phyloP scores from a whole-genome alignment of 2,329 filamentous ascomycete species.

The Talaromyces marneffei region DNA sequence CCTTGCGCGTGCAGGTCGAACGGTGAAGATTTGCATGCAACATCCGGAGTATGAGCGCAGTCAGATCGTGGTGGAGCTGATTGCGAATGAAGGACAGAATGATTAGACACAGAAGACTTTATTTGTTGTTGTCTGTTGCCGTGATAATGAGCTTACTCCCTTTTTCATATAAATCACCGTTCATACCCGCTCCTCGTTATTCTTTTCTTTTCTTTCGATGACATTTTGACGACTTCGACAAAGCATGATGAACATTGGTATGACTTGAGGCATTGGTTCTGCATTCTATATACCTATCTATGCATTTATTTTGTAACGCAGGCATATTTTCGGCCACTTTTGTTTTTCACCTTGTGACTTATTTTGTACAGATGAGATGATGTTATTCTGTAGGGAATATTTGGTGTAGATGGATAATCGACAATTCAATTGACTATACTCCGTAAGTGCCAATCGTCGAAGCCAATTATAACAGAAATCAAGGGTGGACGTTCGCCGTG shows the following conservation, averaged over 20 bases:
- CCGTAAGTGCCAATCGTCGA: too few species aligned
- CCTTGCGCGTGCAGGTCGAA: constrained; percentile 50
- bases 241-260: background rate
- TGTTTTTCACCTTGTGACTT: background rate
- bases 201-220: background rate
- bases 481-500: background rate
- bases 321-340: background rate
- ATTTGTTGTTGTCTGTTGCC: too few species aligned
- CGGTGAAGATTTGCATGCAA: constrained; percentile 90
- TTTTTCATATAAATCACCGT: background rate
- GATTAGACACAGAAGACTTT: constrained; percentile 30
- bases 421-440: background rate
- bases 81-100: constrained; percentile 81
- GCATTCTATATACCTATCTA: background rate
- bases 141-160: too few species aligned
- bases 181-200: background rate
- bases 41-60: constrained; percentile 80
- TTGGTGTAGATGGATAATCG: background rate
- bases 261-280: background rate
- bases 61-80: constrained; percentile 85
- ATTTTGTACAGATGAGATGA: background rate
- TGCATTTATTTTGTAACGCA: background rate
- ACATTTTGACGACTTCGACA: background rate
- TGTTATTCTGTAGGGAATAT: background rate
- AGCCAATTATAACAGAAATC: too few species aligned